These are phyloP conservation scores for Solanum medicagineum DNA, from an alignment of 257 asterid species.

Conservation along the genomic window DNA sequence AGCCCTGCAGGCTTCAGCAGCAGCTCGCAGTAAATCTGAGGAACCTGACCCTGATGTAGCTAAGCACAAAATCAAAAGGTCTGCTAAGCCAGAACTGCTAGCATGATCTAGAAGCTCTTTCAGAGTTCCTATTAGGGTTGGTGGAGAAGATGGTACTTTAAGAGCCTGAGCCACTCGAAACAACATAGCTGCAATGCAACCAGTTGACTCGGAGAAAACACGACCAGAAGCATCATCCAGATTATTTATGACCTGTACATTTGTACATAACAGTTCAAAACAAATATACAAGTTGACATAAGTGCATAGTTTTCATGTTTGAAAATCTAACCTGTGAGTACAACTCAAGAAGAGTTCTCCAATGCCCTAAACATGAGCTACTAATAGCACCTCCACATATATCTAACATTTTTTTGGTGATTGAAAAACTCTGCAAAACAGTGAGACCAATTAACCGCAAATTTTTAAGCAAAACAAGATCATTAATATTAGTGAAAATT, in stretches of 20 bases:
- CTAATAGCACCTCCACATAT: constrained; percentile 38
- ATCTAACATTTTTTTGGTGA: constrained; percentile 62
- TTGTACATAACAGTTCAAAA: constrained; percentile 9
- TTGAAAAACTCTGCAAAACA: constrained; percentile 62
- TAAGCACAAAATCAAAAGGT: constrained; percentile 60
- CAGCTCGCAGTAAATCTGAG: constrained; percentile 75
- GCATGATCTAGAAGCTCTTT: constrained; percentile 61
- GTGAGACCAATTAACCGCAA: neutral
- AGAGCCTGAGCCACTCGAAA: constrained; percentile 59
- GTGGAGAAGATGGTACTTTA: constrained; percentile 43
- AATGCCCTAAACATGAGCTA: constrained; percentile 54
- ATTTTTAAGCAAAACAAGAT: neutral
- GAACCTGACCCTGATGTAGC: constrained; percentile 92
- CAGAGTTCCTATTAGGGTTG: constrained; percentile 31
- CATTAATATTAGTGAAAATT: neutral
- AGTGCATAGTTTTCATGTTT: neutral
- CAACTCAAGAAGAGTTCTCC: constrained; percentile 59
- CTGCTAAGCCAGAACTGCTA: constrained; percentile 51
- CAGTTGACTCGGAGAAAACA: constrained; percentile 65
- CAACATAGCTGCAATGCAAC: constrained; percentile 74
- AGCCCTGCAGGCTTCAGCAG: constrained; percentile 87
- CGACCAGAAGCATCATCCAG: constrained; percentile 64
- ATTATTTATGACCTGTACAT: constrained; percentile 51
- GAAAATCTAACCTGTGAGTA: constrained; percentile 60
- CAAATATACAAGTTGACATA: neutral